These are phyloP conservation scores for Phlebiopsis gigantea DNA, from an alignment of 768 basidiomycete genomes.

Conservation along the genomic window DNA sequence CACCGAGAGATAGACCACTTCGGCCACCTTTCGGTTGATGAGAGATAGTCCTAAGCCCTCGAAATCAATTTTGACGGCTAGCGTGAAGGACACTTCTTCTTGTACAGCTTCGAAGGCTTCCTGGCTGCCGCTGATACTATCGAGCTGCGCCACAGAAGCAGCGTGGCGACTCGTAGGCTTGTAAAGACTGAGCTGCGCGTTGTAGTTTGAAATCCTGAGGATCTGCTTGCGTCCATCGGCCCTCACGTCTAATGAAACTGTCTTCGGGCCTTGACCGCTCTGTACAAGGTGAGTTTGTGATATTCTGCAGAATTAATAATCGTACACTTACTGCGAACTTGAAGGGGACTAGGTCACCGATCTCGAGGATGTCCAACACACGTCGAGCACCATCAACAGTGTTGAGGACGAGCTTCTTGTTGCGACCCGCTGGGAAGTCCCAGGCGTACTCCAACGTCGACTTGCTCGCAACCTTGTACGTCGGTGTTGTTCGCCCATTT, in stretches of 20 bases:
- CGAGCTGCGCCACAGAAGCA: conserved; percentile 52
- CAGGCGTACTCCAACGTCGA: conserved; percentile 73
- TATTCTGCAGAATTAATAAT: neutral
- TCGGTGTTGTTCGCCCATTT: conserved; percentile 35
- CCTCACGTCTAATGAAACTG: conserved; percentile 86
- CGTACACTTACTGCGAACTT: conserved; percentile 58
- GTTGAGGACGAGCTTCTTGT: conserved; percentile 70
- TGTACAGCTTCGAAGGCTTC: conserved; percentile 85
- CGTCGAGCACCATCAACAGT: conserved; percentile 58
- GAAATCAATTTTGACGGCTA: conserved; percentile 69
- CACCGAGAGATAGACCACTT: conserved; percentile 85
- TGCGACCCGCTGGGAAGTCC: conserved; percentile 83
- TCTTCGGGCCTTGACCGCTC: conserved; percentile 52
- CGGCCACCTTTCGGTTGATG: conserved; percentile 79
- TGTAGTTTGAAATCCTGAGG: conserved; percentile 82
- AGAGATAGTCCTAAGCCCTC: conserved; percentile 92
- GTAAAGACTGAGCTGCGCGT: conserved; percentile 81
- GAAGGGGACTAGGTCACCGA: conserved; percentile 88
- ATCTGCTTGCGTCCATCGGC: conserved; percentile 85
- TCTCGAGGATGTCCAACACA: conserved; percentile 88
- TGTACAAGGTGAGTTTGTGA: conserved; percentile 19
- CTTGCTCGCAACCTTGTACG: conserved; percentile 56
- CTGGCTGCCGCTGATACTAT: conserved; percentile 61
- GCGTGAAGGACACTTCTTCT: conserved; percentile 61
- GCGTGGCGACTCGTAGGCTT: conserved; percentile 60